Base-by-base conservation (phyloP, 768 basidiomycete genomes). In the Hygrophorus pudorinus region DNA sequence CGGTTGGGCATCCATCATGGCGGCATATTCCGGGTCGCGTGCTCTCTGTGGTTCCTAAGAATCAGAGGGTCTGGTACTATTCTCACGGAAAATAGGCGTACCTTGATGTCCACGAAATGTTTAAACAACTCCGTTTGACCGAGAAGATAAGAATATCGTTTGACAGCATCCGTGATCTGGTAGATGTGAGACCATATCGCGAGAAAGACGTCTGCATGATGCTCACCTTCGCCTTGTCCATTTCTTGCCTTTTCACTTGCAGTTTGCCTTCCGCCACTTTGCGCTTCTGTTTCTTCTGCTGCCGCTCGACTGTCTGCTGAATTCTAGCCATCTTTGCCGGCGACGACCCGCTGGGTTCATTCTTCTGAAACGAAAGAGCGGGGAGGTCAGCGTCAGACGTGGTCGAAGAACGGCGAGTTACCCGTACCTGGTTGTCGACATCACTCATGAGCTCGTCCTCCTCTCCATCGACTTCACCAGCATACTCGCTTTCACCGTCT, bases 61-160 rank as follows among this genome's bases (percentile, higher is more conserved):
- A 12, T 20, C n/a, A 27, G 9, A 12, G 17, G 4, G 10, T 20
- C 5, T 10, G 14, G 13, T 7, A 10, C 29, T 11, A 11, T 4
- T 7, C 21, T 4, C 16, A 8, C 29, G 28, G 14, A 12, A 8
- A 30, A 40, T 8, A 41, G 4, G 34, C 69, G 20, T 16, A 86
- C 90, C 76, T 96, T 96, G 63, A 97, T 83, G 59, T 97, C 91
- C 5, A 97, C 88, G 58, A 98, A 98, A 62, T 98, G 94, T 54
- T 91, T 90, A 72, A 99, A 99, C 14, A 98, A 72, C 52, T 98
- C 96, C 0, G 94, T 98, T 61, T 99, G 93, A 6, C 96, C 96
- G 1, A 99, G 75, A n/a, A 98, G 77, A 62, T 97, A 98, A 2
- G 87, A 88, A 59, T 97, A 98, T 13, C 92, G 83, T 61, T 98